Base-by-base conservation (phyloP, 768 basidiomycete genomes). In the Nidularia pulvinata region DNA sequence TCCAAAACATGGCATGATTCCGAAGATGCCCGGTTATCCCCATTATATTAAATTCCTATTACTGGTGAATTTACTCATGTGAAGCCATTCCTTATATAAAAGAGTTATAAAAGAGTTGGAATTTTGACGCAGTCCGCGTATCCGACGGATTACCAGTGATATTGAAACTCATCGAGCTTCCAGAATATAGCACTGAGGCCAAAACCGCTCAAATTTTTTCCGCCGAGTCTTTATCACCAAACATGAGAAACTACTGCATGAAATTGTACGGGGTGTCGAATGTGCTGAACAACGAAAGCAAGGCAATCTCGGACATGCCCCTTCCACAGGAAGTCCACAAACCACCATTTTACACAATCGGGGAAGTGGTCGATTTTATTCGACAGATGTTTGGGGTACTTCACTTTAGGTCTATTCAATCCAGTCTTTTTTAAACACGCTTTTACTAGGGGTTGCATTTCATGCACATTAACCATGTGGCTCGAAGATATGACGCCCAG, bases 291-390 rank as follows among this genome's bases (percentile, higher is more conserved):
- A 55, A 61, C 7, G 56, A 58, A 9, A 55, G 60, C 13, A 16
- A 0, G 0, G 37, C 52, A 9, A 43, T 68, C 19, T 25, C 67
- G 6, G 64, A 66, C 30, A 63, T 67, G 61, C 65, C 64, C 1
- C 6, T 54, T 6, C 44, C 56, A 22, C 49, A 57, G n/a, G 25
- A n/a, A 0, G 67, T 60, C 33, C n/a, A 52, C 13, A 42, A 34
- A 2, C 65, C 65, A 6, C 55, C 36, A 1, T 73, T 74, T 48
- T 60, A 65, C 43, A 69, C 64, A 0, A 11, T 71, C 3, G 70
- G 69, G 1, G 72, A 74, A 51, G 66, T 39, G 1, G 57, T 72
- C 1, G 68, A 69, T 32, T 71, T 67, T 19, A 60, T 73, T 48
- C 54, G 59, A 1, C 69, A 74, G 43, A 39, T 66, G 1, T 66